Conservation (phyloP, 805 yeast genomes). For the Metschnikowia dekortorum region DNA sequence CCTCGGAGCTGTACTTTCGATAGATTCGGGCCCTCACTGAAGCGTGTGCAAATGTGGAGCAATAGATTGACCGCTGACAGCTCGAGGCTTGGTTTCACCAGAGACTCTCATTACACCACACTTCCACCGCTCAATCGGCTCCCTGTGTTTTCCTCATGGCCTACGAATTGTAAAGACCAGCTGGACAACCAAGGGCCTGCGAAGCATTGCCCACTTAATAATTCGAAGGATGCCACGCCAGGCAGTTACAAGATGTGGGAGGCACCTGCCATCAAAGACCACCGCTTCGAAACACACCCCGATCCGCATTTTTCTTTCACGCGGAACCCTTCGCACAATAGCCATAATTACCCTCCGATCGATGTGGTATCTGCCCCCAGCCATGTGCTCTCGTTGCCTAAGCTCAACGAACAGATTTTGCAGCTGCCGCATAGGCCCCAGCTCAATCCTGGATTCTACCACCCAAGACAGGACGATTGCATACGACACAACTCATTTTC, state of each 20-base stretch:
- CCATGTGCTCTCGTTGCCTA: background rate
- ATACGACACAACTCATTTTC: background rate
- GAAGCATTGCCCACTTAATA: background rate
- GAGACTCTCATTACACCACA: background rate
- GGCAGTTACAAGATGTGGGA: background rate
- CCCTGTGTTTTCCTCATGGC: background rate
- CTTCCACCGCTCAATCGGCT: background rate
- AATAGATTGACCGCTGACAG: background rate
- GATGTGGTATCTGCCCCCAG: background rate
- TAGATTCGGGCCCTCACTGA: background rate
- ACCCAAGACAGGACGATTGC: background rate
- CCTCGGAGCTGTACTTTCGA: background rate
- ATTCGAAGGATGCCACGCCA: background rate
- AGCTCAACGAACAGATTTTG: background rate
- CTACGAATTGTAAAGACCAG: background rate
- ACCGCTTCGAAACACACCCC: background rate
- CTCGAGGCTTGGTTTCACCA: background rate
- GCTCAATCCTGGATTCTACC: background rate
- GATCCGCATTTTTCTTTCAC: background rate
- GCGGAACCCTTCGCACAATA: background rate
- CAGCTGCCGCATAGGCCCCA: background rate
- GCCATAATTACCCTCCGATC: background rate
- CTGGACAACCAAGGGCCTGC: background rate
- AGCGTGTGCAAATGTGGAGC: constrained; percentile 1
- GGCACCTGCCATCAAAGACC: background rate